Evolutionary conservation across 192 early-diverging fungal genomes (phyloP).

Genomic region (Rhizoclosmatium globosum): DNA sequence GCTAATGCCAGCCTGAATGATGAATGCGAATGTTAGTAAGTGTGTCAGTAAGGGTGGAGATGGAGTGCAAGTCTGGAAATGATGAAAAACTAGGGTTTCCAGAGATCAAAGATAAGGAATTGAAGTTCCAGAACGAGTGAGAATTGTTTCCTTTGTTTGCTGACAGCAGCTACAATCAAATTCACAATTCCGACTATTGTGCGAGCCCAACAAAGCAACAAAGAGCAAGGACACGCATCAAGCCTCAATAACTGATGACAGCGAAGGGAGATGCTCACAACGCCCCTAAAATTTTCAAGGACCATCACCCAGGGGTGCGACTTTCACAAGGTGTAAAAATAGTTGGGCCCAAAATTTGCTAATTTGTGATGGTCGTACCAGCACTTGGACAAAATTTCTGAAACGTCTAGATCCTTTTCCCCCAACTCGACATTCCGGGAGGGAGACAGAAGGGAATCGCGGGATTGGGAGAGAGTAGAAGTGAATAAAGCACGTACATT

Average conservation of each 20-base stretch:
- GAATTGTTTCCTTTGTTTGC: not conserved
- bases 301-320: too few relatives aligned
- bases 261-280: too few relatives aligned
- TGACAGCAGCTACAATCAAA: not conserved
- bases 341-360: not conserved
- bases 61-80: not conserved
- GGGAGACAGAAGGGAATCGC: not conserved
- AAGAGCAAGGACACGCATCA: too few relatives aligned
- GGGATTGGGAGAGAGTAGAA: not conserved
- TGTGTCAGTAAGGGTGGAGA: too few relatives aligned
- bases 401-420: constrained; percentile 11
- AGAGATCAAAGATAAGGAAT: too few relatives aligned
- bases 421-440: not conserved
- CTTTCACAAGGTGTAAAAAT: not conserved
- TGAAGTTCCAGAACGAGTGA: not conserved
- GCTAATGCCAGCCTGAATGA: constrained; percentile 27
- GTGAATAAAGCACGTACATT: constrained; percentile 8
- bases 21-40: not conserved
- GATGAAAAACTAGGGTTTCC: not conserved
- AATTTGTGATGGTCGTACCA: not conserved
- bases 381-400: not conserved
- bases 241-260: too few relatives aligned
- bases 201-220: too few relatives aligned
- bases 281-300: too few relatives aligned
- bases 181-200: not conserved